A percentile compares a stretch with the other conserved stretches of the same genome.
These are phyloP conservation scores for Fusarium brevicatenulatum DNA, from an alignment of 2,329 filamentous ascomycete species.

Conservation along the genomic window DNA sequence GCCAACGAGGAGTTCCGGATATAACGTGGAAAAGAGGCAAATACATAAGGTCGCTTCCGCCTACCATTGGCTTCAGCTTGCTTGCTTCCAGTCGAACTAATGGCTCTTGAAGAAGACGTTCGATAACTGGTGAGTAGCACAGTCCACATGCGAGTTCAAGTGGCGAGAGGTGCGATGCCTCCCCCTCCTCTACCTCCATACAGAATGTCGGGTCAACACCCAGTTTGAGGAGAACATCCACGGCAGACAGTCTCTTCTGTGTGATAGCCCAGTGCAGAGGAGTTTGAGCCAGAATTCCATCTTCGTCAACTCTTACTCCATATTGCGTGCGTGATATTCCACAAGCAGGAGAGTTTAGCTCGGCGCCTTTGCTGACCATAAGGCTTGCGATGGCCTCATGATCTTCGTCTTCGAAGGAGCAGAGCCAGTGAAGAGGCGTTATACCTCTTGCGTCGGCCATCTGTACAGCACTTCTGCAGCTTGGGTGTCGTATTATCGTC, in stretches of 20 bases:
- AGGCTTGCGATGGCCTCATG: not conserved
- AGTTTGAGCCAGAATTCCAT: not conserved
- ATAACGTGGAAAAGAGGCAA: conserved; percentile 1
- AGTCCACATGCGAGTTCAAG: not conserved
- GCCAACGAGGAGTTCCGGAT: not conserved
- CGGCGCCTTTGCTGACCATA: not conserved
- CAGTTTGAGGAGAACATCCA: not conserved
- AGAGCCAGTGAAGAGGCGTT: not conserved
- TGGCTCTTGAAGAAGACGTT: not conserved
- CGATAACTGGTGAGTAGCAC: not conserved
- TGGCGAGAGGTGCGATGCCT: not conserved
- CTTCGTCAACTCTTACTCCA: not conserved
- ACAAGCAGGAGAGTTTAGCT: not conserved
- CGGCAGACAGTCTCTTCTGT: not conserved
- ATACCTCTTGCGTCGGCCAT: not conserved
- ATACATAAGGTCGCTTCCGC: not conserved
- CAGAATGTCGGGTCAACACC: not conserved
- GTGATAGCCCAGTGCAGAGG: not conserved
- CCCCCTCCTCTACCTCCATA: not conserved
- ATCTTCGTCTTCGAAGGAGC: not conserved
- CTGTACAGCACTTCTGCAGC: not conserved
- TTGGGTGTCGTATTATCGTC: not conserved
- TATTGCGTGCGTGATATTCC: not conserved
- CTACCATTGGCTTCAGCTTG: not conserved
- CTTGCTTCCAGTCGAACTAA: not conserved